Evolutionary conservation across 2,329 filamentous ascomycete species (phyloP).

Genomic region (Hymenoscyphus infarciens): DNA sequence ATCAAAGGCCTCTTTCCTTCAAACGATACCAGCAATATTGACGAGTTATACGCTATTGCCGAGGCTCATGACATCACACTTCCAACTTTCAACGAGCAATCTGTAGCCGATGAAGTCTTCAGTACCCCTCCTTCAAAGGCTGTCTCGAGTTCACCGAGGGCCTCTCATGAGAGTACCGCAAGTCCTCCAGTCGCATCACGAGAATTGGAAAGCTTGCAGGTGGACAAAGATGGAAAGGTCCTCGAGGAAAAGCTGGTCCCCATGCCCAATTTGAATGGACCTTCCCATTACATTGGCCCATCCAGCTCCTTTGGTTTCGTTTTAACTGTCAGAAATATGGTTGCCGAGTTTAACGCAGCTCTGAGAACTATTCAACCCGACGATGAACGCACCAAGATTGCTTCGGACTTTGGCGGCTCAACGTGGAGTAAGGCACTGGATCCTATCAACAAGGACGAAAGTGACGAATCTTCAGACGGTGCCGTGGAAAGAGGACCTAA

Average conservation of each 20-base stretch:
- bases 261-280: slow-evolving; percentile 24
- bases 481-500: slow-evolving; percentile 10
- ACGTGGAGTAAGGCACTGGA: slow-evolving; percentile 33
- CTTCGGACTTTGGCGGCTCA: slow-evolving; percentile 29
- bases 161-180: slow-evolving; percentile 16
- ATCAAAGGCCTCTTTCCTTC: slow-evolving; percentile 41
- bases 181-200: slow-evolving; percentile 21
- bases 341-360: slow-evolving; percentile 30
- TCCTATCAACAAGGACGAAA: slow-evolving; percentile 30
- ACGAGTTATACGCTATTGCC: slow-evolving; percentile 40
- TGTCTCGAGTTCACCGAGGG: slow-evolving; percentile 19
- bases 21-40: slow-evolving; percentile 38
- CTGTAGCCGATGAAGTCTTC: slow-evolving; percentile 28
- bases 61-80: slow-evolving; percentile 38
- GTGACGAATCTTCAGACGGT: slow-evolving; percentile 27
- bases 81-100: slow-evolving; percentile 34
- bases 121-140: slow-evolving; percentile 19
- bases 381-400: slow-evolving; percentile 28
- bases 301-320: slow-evolving; percentile 35
- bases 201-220: slow-evolving; percentile 17
- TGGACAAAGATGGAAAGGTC: slow-evolving; percentile 17
- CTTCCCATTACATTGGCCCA: slow-evolving; percentile 34
- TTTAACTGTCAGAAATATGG: slow-evolving; percentile 31
- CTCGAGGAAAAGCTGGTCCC: slow-evolving; percentile 31
- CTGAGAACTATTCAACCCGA: slow-evolving; percentile 23